phyloP scores from a whole-genome alignment of 2,329 filamentous ascomycete species.

The Diplodia mutila region DNA sequence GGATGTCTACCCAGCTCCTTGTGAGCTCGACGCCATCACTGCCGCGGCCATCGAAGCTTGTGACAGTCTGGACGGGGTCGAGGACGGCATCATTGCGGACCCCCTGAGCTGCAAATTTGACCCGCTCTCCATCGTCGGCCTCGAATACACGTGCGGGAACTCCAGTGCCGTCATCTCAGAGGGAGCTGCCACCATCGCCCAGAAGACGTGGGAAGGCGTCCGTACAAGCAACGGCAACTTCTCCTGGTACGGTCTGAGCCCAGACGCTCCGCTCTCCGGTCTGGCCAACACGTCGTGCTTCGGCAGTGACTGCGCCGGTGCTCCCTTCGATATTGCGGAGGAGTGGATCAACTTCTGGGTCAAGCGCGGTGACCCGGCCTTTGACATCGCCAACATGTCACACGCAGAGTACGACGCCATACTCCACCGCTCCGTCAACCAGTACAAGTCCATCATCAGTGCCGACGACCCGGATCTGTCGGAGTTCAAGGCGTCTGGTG shows the following conservation, averaged over 20 bases:
- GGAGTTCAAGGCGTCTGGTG: slow-evolving; percentile 41
- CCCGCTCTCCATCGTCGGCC: slow-evolving; percentile 32
- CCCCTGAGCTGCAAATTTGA: slow-evolving; percentile 1
- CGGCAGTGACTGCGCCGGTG: slow-evolving; percentile 27
- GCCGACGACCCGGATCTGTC: slow-evolving; percentile 45
- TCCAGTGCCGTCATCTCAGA: slow-evolving; percentile 33
- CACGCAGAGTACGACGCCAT: slow-evolving; percentile 33
- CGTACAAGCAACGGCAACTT: slow-evolving; percentile 29
- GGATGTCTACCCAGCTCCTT: slow-evolving; percentile 30
- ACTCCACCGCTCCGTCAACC: slow-evolving; percentile 33
- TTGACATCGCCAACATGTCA: slow-evolving; percentile 34
- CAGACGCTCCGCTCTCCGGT: slow-evolving; percentile 34
- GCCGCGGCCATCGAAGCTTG: slow-evolving; percentile 25
- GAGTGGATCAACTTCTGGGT: slow-evolving; percentile 30
- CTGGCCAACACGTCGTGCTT: slow-evolving; percentile 29
- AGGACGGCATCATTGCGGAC: slow-evolving; percentile 3
- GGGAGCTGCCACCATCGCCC: slow-evolving; percentile 37
- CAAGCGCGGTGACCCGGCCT: slow-evolving; percentile 25
- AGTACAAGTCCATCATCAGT: slow-evolving; percentile 44
- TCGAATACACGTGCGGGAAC: slow-evolving; percentile 32
- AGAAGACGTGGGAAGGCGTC: slow-evolving; percentile 40
- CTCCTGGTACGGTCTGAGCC: slow-evolving; percentile 42
- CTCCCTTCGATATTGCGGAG: slow-evolving; percentile 26
- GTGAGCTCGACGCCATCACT: slow-evolving; percentile 28
- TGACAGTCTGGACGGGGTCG: slow-evolving; percentile 28